Conservation (phyloP, 495 filamentous ascomycete genomes). For the Neurospora sublineolata region DNA sequence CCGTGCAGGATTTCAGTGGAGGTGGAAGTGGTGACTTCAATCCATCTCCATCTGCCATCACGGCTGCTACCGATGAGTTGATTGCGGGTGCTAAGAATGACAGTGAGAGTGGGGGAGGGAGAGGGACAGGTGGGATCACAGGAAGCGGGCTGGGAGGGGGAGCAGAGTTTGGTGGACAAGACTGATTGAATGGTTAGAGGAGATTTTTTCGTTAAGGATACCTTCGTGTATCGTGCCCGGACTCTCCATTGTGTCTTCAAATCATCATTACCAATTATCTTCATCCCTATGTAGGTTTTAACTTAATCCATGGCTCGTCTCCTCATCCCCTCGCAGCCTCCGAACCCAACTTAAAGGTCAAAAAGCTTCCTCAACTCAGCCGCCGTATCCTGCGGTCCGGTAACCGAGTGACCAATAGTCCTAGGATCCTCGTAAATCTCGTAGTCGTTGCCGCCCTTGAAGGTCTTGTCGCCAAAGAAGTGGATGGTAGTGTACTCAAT, state of each 20-base stretch:
- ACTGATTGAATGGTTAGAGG: no score
- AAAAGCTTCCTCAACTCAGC: constrained; percentile 69
- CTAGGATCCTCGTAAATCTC: constrained; percentile 79
- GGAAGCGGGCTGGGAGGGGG: no score
- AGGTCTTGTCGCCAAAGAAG: constrained; percentile 96
- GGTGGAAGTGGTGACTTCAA: neutral
- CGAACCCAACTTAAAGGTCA: constrained; percentile 39
- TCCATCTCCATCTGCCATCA: neutral
- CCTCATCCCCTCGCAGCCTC: neutral
- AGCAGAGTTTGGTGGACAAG: neutral
- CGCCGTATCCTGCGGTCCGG: constrained; percentile 70
- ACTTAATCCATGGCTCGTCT: neutral
- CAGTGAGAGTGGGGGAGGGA: neutral
- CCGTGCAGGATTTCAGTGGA: neutral
- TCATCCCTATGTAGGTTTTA: neutral
- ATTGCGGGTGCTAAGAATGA: neutral
- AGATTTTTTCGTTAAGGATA: no score
- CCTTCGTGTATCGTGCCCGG: no score
- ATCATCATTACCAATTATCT: constrained; percentile 1
- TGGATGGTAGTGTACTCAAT: constrained; percentile 77
- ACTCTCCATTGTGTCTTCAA: neutral
- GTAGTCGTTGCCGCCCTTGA: constrained; percentile 81
- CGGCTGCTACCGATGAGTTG: neutral
- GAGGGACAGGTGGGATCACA: no score
- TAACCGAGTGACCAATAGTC: constrained; percentile 75